phyloP scores from a whole-genome alignment of 2,329 filamentous ascomycete species.

The Aspergillus candidus region DNA sequence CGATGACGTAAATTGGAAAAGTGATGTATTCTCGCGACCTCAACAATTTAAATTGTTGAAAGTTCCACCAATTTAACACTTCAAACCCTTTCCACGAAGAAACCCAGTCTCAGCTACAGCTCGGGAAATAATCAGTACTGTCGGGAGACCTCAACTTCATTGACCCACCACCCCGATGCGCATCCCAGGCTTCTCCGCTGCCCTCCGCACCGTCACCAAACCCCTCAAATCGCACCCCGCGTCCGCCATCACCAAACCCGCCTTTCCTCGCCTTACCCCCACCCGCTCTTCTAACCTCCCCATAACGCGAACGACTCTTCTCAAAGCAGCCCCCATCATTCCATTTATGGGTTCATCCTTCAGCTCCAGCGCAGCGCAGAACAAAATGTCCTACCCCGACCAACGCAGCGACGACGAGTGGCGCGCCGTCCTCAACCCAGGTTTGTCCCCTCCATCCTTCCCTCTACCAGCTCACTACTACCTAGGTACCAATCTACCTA shows the following conservation, averaged over 20 bases:
- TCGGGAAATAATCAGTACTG: neutral
- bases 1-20: too few relatives aligned
- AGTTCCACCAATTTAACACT: too few relatives aligned
- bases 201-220: conserved; percentile 16
- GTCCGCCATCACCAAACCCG: conserved; percentile 15
- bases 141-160: neutral
- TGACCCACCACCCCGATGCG: conserved; percentile 21
- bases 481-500: neutral
- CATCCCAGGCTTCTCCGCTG: conserved; percentile 13
- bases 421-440: conserved; percentile 72
- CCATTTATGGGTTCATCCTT: conserved; percentile 76
- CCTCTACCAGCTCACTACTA: conserved; percentile 34
- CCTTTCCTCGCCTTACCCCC: conserved; percentile 11
- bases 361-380: conserved; percentile 50
- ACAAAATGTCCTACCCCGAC: conserved; percentile 61
- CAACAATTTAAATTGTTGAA: too few relatives aligned
- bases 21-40: too few relatives aligned
- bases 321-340: conserved; percentile 67
- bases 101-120: neutral
- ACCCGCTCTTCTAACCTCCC: conserved; percentile 12
- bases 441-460: conserved; percentile 42
- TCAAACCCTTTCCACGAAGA: neutral
- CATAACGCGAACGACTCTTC: conserved; percentile 31
- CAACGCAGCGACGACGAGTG: conserved; percentile 78
- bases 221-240: conserved; percentile 15